These are phyloP conservation scores for Xylaria sp. DNA, from an alignment of 2,329 filamentous ascomycete genomes.

Conservation along the genomic window DNA sequence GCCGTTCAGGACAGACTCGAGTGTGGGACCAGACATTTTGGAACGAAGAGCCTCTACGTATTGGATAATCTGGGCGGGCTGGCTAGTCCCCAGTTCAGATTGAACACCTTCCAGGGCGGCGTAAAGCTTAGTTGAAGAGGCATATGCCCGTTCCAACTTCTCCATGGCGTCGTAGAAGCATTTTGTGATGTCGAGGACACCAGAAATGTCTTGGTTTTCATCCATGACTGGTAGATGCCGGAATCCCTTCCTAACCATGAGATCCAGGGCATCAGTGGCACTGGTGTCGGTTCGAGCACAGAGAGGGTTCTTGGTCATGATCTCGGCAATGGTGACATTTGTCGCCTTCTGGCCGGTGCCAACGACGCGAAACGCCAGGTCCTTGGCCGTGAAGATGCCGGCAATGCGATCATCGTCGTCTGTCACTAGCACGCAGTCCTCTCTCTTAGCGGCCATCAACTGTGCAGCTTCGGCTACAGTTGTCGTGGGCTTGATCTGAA, in stretches of 20 bases:
- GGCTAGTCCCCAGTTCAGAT: slow-evolving; percentile 92
- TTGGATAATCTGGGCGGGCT: slow-evolving; percentile 98
- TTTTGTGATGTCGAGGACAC: slow-evolving; percentile 98
- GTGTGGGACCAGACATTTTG: slow-evolving; percentile 97
- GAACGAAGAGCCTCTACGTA: slow-evolving; percentile 94
- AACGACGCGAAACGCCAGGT: slow-evolving; percentile 96
- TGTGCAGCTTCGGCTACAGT: slow-evolving; percentile 97
- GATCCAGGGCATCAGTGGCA: slow-evolving; percentile 93
- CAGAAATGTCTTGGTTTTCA: slow-evolving; percentile 98
- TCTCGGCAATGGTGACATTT: slow-evolving; percentile 93
- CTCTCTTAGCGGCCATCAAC: slow-evolving; percentile 97
- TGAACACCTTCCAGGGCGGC: slow-evolving; percentile 98
- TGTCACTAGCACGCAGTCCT: slow-evolving; percentile 97
- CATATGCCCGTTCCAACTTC: slow-evolving; percentile 97
- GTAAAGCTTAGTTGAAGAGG: slow-evolving; percentile 97
- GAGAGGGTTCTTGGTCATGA: slow-evolving; percentile 99
- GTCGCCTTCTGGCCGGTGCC: slow-evolving; percentile 89
- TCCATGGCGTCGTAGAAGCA: slow-evolving; percentile 99
- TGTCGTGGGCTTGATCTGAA: slow-evolving; percentile 96
- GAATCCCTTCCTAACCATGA: slow-evolving; percentile 99
- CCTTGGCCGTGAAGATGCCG: slow-evolving; percentile 98
- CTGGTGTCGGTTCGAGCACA: slow-evolving; percentile 98
- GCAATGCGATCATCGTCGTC: slow-evolving; percentile 98
- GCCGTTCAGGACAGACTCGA: slow-evolving; percentile 93
- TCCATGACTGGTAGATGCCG: slow-evolving; percentile 98